Base-by-base conservation (phyloP, 192 early-diverging fungal genomes). In the Rhizoclosmatium sp. region DNA sequence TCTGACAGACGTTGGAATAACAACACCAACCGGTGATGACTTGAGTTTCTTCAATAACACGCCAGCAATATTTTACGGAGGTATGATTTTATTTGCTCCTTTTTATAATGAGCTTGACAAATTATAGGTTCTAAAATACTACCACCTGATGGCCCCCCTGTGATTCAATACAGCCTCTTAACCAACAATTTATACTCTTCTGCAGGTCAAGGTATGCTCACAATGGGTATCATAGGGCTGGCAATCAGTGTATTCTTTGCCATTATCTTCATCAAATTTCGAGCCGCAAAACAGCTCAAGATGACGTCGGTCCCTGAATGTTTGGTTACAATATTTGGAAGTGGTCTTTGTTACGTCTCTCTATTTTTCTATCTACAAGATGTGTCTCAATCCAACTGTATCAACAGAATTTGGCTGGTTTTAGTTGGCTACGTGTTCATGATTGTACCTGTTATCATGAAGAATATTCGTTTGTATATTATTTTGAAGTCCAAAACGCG, bases 241-340 rank as follows among this genome's bases (percentile, higher is more conserved):
- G 9, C 44, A 12, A 16, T 68, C 44, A 45, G 46, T 21, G 12
- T 41, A 42, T 7, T 31, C 23, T 12, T 45, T 7, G 31, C 3
- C 4, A 21, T 21, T 21, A 42, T 68, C 65, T 19, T 68, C 44
- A 19, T 68, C 46, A 46, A 47, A 47, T 68, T 68, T 21, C 65
- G 44, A 16, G 44, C 23, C 44, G 0, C 12, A 39, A 68, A 68
- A 68, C 39, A 5, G 4, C 39, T 68, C 40, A 68, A 68, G 44
- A 68, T 39, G 16, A 42, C 65, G 46, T 68, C 65, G 9, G 44
- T 68, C 9, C 65, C 65, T 44, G 65, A 68, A 68, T 68, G 65
- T 46, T 7, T 68, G 40, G 65, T 68, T 21, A 68, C 44, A 14
- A 7, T 68, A 19, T 16, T 39, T 68, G 65, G 65, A 45, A 46